Evolutionary conservation across 2,329 filamentous ascomycete species (phyloP).

Genomic region (Coniella vitis): DNA sequence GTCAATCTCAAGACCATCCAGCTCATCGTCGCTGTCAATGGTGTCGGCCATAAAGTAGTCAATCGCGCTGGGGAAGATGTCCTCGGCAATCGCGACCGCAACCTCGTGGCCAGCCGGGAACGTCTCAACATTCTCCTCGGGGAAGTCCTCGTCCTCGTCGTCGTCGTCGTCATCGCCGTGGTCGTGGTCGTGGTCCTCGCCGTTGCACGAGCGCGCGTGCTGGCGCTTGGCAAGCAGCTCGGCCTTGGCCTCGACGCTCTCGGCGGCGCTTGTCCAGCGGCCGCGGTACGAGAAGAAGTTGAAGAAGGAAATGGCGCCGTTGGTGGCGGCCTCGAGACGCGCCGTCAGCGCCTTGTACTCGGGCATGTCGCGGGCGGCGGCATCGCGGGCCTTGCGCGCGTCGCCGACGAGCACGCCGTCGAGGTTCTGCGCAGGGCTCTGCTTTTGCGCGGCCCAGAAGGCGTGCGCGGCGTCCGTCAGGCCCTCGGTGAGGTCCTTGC

Average conservation of each 20-base stretch:
- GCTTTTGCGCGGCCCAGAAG: slow-evolving; percentile 49
- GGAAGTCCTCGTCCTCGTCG: slow-evolving; percentile 28
- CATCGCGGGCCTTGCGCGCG: slow-evolving; percentile 16
- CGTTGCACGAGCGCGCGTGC: slow-evolving; percentile 21
- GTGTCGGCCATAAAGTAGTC: slow-evolving; percentile 18
- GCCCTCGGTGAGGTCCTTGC: slow-evolving; percentile 56
- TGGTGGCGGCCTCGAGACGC: slow-evolving; percentile 35
- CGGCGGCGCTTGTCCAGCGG: slow-evolving; percentile 52
- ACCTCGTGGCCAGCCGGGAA: slow-evolving; percentile 17
- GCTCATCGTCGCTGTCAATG: slow-evolving; percentile 15
- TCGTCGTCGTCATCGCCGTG: slow-evolving; percentile 28
- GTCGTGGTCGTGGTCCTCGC: slow-evolving; percentile 25
- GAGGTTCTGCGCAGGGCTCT: slow-evolving; percentile 23
- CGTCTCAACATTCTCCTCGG: slow-evolving; percentile 25
- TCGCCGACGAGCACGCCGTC: slow-evolving; percentile 11
- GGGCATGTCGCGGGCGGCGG: slow-evolving; percentile 28
- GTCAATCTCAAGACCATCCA: slow-evolving; percentile 15
- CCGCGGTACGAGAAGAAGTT: slow-evolving; percentile 62
- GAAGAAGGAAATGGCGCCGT: slow-evolving; percentile 54
- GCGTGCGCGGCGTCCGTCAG: slow-evolving; percentile 53
- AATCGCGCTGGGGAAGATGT: slow-evolving; percentile 16
- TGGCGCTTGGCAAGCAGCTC: slow-evolving; percentile 25
- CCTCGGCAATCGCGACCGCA: slow-evolving; percentile 16
- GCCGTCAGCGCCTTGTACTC: slow-evolving; percentile 48
- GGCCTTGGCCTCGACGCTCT: slow-evolving; percentile 46